Evolutionary conservation across 2,329 filamentous ascomycete genomes (phyloP).

Genomic region (Colletotrichum scovillei): DNA sequence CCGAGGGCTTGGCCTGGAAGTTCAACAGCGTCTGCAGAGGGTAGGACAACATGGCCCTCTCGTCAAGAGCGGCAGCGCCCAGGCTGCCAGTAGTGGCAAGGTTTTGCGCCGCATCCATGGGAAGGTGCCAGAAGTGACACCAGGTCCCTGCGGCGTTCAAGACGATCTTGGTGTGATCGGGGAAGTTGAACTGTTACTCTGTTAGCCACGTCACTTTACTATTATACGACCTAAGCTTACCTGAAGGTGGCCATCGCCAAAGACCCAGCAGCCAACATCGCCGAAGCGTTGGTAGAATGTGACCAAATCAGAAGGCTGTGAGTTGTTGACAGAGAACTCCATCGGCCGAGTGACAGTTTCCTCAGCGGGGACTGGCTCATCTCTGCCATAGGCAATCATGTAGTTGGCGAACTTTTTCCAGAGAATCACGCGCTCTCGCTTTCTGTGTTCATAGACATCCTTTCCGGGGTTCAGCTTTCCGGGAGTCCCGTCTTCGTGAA

Average conservation of each 20-base stretch:
- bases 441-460: slow-evolving; percentile 73
- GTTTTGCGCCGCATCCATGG: slow-evolving; percentile 75
- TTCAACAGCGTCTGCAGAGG: slow-evolving; percentile 80
- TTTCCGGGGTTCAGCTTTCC: slow-evolving; percentile 71
- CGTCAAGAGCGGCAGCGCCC: slow-evolving; percentile 75
- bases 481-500: slow-evolving; percentile 69
- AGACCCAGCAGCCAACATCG: slow-evolving; percentile 85
- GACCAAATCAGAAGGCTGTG: slow-evolving; percentile 68
- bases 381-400: slow-evolving; percentile 79
- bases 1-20: slow-evolving; percentile 63
- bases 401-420: slow-evolving; percentile 83
- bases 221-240: slow-evolving; percentile 50
- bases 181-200: slow-evolving; percentile 79
- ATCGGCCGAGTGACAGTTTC: slow-evolving; percentile 54
- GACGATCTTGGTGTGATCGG: slow-evolving; percentile 88
- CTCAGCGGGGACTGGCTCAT: slow-evolving; percentile 68
- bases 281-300: slow-evolving; percentile 86
- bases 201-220: slow-evolving; percentile 39
- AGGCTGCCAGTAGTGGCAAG: slow-evolving; percentile 75
- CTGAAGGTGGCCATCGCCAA: slow-evolving; percentile 82
- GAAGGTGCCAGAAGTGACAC: slow-evolving; percentile 83
- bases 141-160: slow-evolving; percentile 79
- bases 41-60: slow-evolving; percentile 77
- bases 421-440: slow-evolving; percentile 72
- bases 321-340: slow-evolving; percentile 25